These are phyloP conservation scores for Pichia norvegensis DNA, from an alignment of 1,139 yeast species.

Conservation along the genomic window DNA sequence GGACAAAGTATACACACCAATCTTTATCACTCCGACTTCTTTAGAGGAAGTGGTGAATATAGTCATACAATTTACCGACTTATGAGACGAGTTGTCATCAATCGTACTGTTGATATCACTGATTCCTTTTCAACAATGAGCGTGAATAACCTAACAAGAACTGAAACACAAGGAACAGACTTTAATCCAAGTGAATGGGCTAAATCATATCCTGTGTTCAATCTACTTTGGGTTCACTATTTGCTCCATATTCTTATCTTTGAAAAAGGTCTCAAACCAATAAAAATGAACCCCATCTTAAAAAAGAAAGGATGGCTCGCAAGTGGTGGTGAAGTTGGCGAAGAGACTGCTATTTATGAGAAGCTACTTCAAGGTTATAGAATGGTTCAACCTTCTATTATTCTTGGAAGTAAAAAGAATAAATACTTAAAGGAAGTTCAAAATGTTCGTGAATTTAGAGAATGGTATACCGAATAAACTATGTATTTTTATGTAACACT, in stretches of 20 bases:
- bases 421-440: slow-evolving; percentile 14
- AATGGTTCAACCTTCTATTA: slow-evolving; percentile 28
- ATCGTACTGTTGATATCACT: neutral
- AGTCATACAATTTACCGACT: slow-evolving; percentile 25
- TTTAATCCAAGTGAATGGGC: slow-evolving; percentile 30
- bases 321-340: slow-evolving; percentile 15
- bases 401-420: slow-evolving; percentile 21
- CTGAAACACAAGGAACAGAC: slow-evolving; percentile 18
- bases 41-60: slow-evolving; percentile 27
- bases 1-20: slow-evolving; percentile 33
- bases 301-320: slow-evolving; percentile 12
- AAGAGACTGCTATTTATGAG: slow-evolving; percentile 21
- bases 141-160: slow-evolving; percentile 5
- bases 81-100: slow-evolving; percentile 21
- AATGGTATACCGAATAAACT: slow-evolving; percentile 10
- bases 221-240: slow-evolving; percentile 44
- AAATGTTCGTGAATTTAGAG: slow-evolving; percentile 13
- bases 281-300: slow-evolving; percentile 24
- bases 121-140: slow-evolving; percentile 5
- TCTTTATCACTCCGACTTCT: slow-evolving; percentile 30
- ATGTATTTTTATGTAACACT: neutral
- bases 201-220: slow-evolving; percentile 35
- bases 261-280: slow-evolving; percentile 28
- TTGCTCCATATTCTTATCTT: slow-evolving; percentile 36
- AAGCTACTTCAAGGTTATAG: slow-evolving; percentile 25